Base-by-base conservation (phyloP, 805 yeast species). In the Ogataea zsoltii region DNA sequence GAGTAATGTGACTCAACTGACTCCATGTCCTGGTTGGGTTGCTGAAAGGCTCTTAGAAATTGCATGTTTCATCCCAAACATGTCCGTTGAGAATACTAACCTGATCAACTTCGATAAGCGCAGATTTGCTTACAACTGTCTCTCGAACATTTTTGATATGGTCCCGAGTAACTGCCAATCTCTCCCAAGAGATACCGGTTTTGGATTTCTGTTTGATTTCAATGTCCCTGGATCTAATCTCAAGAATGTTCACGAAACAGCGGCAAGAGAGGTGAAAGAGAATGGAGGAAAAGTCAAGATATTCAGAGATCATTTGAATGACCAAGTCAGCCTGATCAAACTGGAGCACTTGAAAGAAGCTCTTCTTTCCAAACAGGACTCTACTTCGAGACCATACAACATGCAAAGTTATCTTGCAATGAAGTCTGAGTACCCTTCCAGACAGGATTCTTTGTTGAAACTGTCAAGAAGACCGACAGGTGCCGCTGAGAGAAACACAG, bases 11-110 rank as follows among this genome's bases (percentile, higher is more conserved):
- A 50, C 74, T 43, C 74, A 82, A 0, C 67, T 88, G 40, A 79
- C 89, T 5, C 94, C 96, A 2, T 91, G 97, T 58, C 79, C 89
- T 48, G 97, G 97, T 10, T 92, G 98, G 98, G 72, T 89, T 41
- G 71, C 85, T 18, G 92, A 86, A 55, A 80, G 95, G 49, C 68
- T 92, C 51, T 61, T 90, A 44, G 96, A 88, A 58, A 79, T 83
- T 48, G 80, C 84, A 1, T 82, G 85, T 51, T 83, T 77, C 58
- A 82, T 89, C 41, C 96, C 97, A 15, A 87, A 85, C 56, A 86
- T 82, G 80, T 78, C 84, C 41, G 74, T 80, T 32, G 82, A 76
- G 48, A 79, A 83, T 57, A 74, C 84, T 2, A 71, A 75, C 28
- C 68, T 85, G 49, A 80, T 91, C 55, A 91, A 92, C 60, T 92